Evolutionary conservation across 768 basidiomycete genomes (phyloP).

Genomic region (Tylopilus plumbeoviolaceoides): DNA sequence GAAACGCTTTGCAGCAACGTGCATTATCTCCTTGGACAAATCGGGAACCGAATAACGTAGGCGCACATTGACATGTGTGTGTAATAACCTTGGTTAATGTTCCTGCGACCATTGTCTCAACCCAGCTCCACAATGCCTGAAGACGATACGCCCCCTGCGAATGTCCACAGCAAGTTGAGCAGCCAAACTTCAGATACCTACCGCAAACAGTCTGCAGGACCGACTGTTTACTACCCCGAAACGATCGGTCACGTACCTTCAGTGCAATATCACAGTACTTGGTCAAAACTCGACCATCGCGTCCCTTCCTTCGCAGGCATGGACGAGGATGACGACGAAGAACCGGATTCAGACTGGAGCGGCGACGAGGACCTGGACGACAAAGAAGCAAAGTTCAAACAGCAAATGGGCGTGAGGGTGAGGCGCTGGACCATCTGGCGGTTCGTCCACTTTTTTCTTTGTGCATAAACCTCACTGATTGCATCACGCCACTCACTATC

Average conservation of each 20-base stretch:
- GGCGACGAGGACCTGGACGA: slow-evolving; percentile 73
- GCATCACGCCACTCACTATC: slow-evolving; percentile 34
- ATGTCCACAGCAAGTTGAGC: slow-evolving; percentile 6
- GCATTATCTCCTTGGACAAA: too few relatives aligned
- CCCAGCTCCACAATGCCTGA: slow-evolving; percentile 20
- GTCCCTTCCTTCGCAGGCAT: slow-evolving; percentile 46
- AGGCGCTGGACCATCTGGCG: slow-evolving; percentile 51
- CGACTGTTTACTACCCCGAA: slow-evolving; percentile 53
- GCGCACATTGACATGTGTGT: too few relatives aligned
- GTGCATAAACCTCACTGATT: background rate
- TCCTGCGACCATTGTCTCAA: slow-evolving; percentile 4
- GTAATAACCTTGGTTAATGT: background rate
- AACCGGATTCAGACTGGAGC: slow-evolving; percentile 69
- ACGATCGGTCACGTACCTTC: slow-evolving; percentile 31
- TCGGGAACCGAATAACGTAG: background rate
- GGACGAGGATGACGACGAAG: slow-evolving; percentile 57
- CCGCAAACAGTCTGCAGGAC: slow-evolving; percentile 24
- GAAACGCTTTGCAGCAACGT: too few relatives aligned
- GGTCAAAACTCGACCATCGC: slow-evolving; percentile 34
- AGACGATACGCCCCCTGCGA: slow-evolving; percentile 9
- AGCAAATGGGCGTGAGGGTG: slow-evolving; percentile 51
- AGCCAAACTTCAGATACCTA: slow-evolving; percentile 13
- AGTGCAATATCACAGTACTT: slow-evolving; percentile 19
- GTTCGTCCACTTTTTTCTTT: slow-evolving; percentile 35
- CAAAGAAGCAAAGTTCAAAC: slow-evolving; percentile 61